phyloP scores from a whole-genome alignment of 768 basidiomycete species.

The Termitomyces sp. region DNA sequence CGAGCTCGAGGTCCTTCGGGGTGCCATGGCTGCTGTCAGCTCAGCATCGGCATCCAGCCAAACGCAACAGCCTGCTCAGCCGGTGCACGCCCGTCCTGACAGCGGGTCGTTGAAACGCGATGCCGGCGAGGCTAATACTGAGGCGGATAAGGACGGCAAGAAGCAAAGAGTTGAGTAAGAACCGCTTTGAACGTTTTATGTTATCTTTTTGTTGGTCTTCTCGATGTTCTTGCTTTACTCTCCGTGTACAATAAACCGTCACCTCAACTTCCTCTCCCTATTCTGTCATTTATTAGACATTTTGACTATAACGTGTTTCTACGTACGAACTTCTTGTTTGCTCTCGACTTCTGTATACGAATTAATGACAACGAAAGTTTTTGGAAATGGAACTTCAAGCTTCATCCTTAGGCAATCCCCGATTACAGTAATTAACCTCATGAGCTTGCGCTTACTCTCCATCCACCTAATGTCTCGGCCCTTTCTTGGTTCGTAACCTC shows the following conservation, averaged over 20 bases:
- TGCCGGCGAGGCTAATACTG: conserved; percentile 4
- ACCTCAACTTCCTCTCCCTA: neutral
- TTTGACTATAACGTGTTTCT: conserved; percentile 7
- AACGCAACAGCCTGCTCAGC: conserved; percentile 10
- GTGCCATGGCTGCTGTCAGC: conserved; percentile 17
- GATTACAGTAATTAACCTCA: too few species aligned
- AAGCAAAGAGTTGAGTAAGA: conserved; percentile 41
- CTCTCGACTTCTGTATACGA: conserved; percentile 5
- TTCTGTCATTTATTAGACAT: conserved; percentile 13
- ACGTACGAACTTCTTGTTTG: conserved; percentile 6
- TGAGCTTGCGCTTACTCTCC: neutral
- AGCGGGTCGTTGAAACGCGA: conserved; percentile 18
- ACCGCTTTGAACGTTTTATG: neutral
- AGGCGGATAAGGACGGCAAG: conserved; percentile 24
- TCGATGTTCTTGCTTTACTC: conserved; percentile 1
- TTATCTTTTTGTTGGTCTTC: neutral
- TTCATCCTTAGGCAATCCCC: neutral
- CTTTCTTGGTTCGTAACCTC: neutral
- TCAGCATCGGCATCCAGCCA: neutral
- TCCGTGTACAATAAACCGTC: conserved; percentile 6
- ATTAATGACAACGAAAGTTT: neutral
- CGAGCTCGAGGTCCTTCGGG: conserved; percentile 61
- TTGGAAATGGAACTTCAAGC: neutral
- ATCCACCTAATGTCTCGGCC: neutral
- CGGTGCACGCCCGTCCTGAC: conserved; percentile 13